Evolutionary conservation across 805 yeast species (phyloP), one percentile per base, ranked within the genome.

Genomic region (Barnettozyma sucrosica): DNA sequence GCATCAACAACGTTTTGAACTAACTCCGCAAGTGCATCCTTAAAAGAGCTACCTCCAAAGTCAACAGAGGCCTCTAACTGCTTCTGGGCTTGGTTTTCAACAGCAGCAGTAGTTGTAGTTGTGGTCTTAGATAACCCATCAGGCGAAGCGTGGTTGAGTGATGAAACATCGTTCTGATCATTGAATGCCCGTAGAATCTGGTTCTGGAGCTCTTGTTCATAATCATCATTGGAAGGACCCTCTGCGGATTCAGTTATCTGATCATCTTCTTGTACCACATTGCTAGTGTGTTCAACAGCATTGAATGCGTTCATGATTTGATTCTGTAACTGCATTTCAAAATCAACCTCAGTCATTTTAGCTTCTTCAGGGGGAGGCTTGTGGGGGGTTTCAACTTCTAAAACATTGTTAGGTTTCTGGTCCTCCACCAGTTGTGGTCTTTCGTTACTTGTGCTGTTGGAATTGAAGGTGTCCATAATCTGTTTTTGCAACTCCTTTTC

Each of bases 21-120:
- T 66, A 78, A 74, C 50, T 75, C 77, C 3, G 77, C 80, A 33
- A 80, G 56, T 0, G 82, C 83, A 43, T 71, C 74, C 44, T 79
- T 75, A 43, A 77, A 68, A 3, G 70, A 74, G 48, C 69, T 70
- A 23, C 52, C 54, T 2, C 33, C 43, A 7, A 30, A 38, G 30
- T 40, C 32, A 16, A n/a, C 21, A 39, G 24, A 14, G 2, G 6
- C 7, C 3, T 39, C 33, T 7, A 28, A 5, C 33, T 10, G 23
- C 32, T 39, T 39, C 23, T 39, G 46, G 16, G 28, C 46, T 25
- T 34, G 47, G n/a, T 7, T 42, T 49, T 30, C 13, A 3, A 14
- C 4, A 7, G 53, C 46, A 14, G 52, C 59, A 28, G n/a, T 13
- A 28, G 16, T 13, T 13, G 32, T 11, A 26, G 30, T 26, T 7